Percentiles rank a stretch among this genome's conserved stretches.
Conservation (phyloP, 257 asterid genomes). For the Leptodermis oblonga region DNA sequence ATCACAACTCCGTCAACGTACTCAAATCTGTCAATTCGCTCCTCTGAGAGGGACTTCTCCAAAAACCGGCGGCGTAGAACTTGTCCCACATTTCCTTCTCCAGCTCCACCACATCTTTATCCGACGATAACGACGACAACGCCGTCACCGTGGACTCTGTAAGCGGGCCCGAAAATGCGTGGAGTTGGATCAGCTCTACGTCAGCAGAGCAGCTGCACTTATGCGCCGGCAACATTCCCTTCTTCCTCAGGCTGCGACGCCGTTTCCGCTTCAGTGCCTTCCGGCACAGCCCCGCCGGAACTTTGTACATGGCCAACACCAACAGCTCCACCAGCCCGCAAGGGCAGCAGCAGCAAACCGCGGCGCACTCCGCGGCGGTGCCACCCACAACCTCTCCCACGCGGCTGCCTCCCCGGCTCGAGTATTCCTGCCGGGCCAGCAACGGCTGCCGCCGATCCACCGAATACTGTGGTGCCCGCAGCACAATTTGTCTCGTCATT, state of each 20-base stretch:
- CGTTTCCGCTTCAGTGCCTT: conserved; percentile 53
- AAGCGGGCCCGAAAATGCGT: conserved; percentile 23
- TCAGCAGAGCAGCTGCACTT: conserved; percentile 33
- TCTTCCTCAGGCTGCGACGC: conserved; percentile 30
- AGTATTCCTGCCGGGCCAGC: conserved; percentile 23
- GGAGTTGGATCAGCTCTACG: conserved; percentile 31
- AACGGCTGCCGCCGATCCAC: conserved; percentile 47
- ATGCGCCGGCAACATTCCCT: conserved; percentile 24
- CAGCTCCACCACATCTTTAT: conserved; percentile 51
- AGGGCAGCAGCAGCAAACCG: conserved; percentile 80
- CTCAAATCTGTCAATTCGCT: too few relatives aligned
- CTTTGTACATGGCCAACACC: conserved; percentile 53
- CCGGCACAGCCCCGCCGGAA: conserved; percentile 75
- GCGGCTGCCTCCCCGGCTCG: conserved; percentile 32
- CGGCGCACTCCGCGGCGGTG: conserved; percentile 85
- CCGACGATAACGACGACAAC: conserved; percentile 19
- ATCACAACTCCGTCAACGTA: too few relatives aligned
- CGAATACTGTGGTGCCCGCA: conserved; percentile 28
- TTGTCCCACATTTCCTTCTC: conserved; percentile 76
- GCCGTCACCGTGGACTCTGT: conserved; percentile 15
- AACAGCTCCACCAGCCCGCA: conserved; percentile 60
- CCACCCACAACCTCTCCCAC: conserved; percentile 76
- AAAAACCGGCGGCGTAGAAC: conserved; percentile 65
- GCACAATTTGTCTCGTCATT: conserved; percentile 46
- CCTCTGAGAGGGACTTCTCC: conserved; percentile 73